Evolutionary conservation across 2,329 filamentous ascomycete species (phyloP).

Genomic region (Colletotrichum abscissum): DNA sequence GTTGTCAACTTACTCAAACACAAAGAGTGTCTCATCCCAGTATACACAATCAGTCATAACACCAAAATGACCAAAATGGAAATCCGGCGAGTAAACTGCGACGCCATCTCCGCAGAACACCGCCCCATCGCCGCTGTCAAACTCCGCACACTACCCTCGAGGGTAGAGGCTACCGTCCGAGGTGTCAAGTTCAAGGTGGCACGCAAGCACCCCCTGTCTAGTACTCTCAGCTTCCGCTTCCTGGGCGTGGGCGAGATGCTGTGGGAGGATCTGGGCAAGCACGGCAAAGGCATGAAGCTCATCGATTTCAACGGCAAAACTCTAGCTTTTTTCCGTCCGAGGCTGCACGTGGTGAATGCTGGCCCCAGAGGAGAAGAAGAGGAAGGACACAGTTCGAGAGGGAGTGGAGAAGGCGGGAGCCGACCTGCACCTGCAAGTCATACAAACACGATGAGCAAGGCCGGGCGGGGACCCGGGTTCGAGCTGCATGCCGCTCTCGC

Average conservation of each 20-base stretch:
- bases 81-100: constrained; percentile 5
- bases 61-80: constrained; percentile 30
- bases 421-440: background rate
- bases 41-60: constrained; percentile 24
- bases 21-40: background rate
- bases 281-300: constrained; percentile 25
- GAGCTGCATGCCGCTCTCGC: constrained; percentile 25
- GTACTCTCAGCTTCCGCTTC: constrained; percentile 27
- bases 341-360: background rate
- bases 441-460: background rate
- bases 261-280: constrained; percentile 22
- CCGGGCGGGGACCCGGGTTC: constrained; percentile 21
- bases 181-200: constrained; percentile 29
- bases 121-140: constrained; percentile 20
- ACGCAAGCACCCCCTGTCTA: constrained; percentile 26
- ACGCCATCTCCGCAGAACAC: constrained; percentile 1
- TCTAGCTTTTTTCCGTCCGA: constrained; percentile 21
- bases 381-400: background rate
- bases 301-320: constrained; percentile 30
- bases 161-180: constrained; percentile 25
- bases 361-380: background rate
- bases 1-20: constrained; percentile 9
- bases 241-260: constrained; percentile 24
- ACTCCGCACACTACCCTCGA: constrained; percentile 23
- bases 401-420: background rate